Evolutionary conservation across 1,284 basidiomycete species (phyloP).

Genomic region (Dichomitus squalens): DNA sequence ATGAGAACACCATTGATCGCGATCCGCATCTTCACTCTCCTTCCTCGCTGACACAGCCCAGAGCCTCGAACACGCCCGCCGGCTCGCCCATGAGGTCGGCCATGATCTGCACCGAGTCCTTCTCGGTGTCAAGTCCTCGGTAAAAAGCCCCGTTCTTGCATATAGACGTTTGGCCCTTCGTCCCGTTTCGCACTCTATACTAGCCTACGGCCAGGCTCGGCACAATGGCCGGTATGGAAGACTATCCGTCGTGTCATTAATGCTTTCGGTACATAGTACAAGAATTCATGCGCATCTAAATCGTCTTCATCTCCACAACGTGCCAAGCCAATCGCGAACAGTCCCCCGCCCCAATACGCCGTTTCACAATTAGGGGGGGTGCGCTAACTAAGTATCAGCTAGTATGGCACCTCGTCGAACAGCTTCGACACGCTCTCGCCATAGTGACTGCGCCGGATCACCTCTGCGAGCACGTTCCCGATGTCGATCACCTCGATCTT

Average conservation of each 20-base stretch:
- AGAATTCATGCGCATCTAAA: constrained; percentile 20
- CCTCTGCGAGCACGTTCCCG: constrained; percentile 94
- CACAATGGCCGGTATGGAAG: neutral
- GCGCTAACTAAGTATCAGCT: too few species aligned
- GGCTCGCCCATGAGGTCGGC: constrained; percentile 6
- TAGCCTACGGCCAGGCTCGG: neutral
- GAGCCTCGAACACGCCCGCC: constrained; percentile 1
- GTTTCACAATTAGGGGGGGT: neutral
- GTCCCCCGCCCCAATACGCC: constrained; percentile 1
- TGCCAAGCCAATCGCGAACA: constrained; percentile 2
- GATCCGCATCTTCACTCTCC: constrained; percentile 9
- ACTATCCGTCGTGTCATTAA: constrained; percentile 10
- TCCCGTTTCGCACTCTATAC: neutral
- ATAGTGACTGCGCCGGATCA: constrained; percentile 90
- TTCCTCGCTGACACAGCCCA: constrained; percentile 11
- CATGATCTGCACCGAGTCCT: neutral
- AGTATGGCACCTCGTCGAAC: constrained; percentile 86
- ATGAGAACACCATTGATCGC: constrained; percentile 21
- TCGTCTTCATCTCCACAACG: constrained; percentile 3
- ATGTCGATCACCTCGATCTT: constrained; percentile 98
- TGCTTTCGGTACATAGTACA: constrained; percentile 21
- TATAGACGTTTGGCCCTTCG: neutral
- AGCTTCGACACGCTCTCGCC: constrained; percentile 84
- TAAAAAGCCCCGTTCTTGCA: neutral
- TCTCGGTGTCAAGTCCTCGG: neutral